Evolutionary conservation across 805 yeast species (phyloP), one percentile per base, ranked within the genome.

Genomic region (Isabelozyma pseudorhagii): DNA sequence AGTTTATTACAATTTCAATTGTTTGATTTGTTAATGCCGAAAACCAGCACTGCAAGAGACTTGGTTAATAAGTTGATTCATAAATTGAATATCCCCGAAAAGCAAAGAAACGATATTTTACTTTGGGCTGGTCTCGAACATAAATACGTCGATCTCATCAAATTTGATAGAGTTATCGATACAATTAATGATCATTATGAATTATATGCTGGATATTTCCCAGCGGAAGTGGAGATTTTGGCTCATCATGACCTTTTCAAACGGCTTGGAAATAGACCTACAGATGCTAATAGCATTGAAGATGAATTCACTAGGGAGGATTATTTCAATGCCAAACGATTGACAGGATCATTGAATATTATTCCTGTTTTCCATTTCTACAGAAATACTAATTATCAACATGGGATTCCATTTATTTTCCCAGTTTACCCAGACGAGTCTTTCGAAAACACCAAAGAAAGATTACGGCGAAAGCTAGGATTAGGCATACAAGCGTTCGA

Each of bases 401-500:
- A 92, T 65, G 92, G 97, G n/a, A 75, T 86, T 45, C 96, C 97
- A 4, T 92, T 92, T 62, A 70, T 87, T 8, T 89, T 92, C 62
- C 79, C 82, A n/a, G 67, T 88, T 6, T 75, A 81, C 44, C 84
- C 88, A 8, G 81, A 76, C 11, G 99, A 94, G 64, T 67, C 70
- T 42, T 80, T 88, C 43, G 61, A 66, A 3, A 83, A 79, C 10
- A 85, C 96, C 1, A 83, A 78, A 57, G 75, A 69, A 14, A 79
- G 98, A 53, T 71, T 94, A 53, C 85, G 85, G 60, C 75, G 74
- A 53, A 78, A 79, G 46, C 69, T 92, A 53, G 96, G 97, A 0
- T 68, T 89, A 48, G 90, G 92, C 8, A 85, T 82, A 47, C 86
- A 82, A 56, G 93, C 90, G 52, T 89, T 92, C 61, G 84, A 84